A percentile compares a stretch with the other conserved stretches of the same genome.
Evolutionary conservation across 768 basidiomycete genomes (phyloP).

Genomic region (Lentinula raphanica): DNA sequence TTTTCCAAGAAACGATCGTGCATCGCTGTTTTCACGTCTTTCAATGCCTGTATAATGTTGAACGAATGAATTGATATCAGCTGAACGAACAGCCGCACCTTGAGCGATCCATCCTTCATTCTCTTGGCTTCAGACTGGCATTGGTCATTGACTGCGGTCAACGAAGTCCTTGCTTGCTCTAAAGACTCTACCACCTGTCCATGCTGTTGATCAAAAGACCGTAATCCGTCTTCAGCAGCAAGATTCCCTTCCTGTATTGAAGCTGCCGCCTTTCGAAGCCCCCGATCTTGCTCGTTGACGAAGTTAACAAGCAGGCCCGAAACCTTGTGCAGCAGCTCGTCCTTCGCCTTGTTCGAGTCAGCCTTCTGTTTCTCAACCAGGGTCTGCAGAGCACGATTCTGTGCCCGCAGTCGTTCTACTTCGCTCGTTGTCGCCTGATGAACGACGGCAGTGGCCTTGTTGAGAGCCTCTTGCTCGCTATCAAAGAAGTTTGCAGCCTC

Average conservation of each 20-base stretch:
- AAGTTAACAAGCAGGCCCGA: constrained; percentile 70
- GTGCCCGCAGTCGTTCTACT: constrained; percentile 57
- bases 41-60: constrained; percentile 31
- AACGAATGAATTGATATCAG: neutral
- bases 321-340: constrained; percentile 71
- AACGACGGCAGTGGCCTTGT: constrained; percentile 43
- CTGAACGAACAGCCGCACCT: constrained; percentile 33
- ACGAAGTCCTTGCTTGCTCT: constrained; percentile 35
- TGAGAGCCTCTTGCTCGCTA: constrained; percentile 45
- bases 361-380: constrained; percentile 63
- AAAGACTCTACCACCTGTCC: constrained; percentile 37
- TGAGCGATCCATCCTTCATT: constrained; percentile 51
- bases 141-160: constrained; percentile 37
- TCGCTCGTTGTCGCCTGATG: constrained; percentile 45
- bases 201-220: constrained; percentile 44
- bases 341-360: constrained; percentile 63
- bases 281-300: constrained; percentile 60
- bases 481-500: constrained; percentile 56
- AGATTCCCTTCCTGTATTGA: constrained; percentile 51
- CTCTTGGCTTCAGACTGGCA: constrained; percentile 47
- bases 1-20: constrained; percentile 39
- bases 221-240: constrained; percentile 47
- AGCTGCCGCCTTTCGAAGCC: constrained; percentile 53
- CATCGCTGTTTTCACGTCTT: constrained; percentile 33
- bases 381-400: constrained; percentile 60